These are phyloP conservation scores for Thermochaetoides dissita DNA, from an alignment of 2,329 filamentous ascomycete genomes.

Conservation along the genomic window DNA sequence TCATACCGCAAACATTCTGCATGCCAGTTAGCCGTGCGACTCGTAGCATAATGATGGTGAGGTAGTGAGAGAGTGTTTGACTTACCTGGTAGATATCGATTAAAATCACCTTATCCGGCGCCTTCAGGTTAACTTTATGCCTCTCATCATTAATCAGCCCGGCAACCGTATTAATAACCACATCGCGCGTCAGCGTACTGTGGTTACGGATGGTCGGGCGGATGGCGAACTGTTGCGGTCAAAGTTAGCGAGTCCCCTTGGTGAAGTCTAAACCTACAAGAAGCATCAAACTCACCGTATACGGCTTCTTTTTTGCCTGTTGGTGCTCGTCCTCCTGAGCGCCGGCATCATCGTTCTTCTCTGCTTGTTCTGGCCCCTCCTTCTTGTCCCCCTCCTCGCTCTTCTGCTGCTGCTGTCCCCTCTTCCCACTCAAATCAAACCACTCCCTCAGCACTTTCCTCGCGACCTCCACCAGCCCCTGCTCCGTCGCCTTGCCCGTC, in stretches of 20 bases:
- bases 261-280: not conserved
- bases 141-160: slow-evolving; percentile 42
- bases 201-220: slow-evolving; percentile 65
- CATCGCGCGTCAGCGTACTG: slow-evolving; percentile 50
- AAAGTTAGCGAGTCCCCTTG: too few species aligned
- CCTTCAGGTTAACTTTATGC: slow-evolving; percentile 65
- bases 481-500: slow-evolving; percentile 52
- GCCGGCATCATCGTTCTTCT: slow-evolving; percentile 3
- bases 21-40: slow-evolving; percentile 3
- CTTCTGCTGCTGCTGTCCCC: slow-evolving; percentile 5
- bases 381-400: slow-evolving; percentile 1
- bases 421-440: slow-evolving; percentile 36
- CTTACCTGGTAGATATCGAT: slow-evolving; percentile 68
- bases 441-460: slow-evolving; percentile 46
- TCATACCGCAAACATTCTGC: slow-evolving; percentile 57
- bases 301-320: slow-evolving; percentile 4
- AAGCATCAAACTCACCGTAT: slow-evolving; percentile 26
- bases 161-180: slow-evolving; percentile 59
- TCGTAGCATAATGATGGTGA: too few species aligned
- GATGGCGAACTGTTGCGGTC: slow-evolving; percentile 56
- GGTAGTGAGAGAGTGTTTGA: not conserved
- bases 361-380: slow-evolving; percentile 5
- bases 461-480: slow-evolving; percentile 52
- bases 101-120: slow-evolving; percentile 65
- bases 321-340: slow-evolving; percentile 1